These are phyloP conservation scores for Tilletia caries DNA, from an alignment of 1,284 basidiomycete species.

Conservation along the genomic window DNA sequence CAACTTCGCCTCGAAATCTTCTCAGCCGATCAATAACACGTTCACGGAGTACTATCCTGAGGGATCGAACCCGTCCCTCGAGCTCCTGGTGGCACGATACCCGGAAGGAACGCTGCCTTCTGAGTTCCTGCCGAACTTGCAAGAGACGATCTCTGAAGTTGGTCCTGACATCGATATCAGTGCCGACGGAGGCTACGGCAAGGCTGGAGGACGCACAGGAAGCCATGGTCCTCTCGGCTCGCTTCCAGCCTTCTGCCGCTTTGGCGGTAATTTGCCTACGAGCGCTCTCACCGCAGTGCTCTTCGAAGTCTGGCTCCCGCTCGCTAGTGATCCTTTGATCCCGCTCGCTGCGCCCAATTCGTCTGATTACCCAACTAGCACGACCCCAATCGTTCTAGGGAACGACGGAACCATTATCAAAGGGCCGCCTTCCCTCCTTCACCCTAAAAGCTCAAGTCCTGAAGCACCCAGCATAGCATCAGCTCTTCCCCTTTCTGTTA, in stretches of 20 bases:
- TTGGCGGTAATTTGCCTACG: conserved; percentile 11
- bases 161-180: conserved; percentile 17
- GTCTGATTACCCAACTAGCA: conserved; percentile 13
- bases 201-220: neutral
- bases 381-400: conserved; percentile 12
- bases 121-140: neutral
- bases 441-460: neutral
- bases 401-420: neutral
- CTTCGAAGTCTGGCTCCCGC: conserved; percentile 17
- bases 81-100: conserved; percentile 12
- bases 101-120: conserved; percentile 6
- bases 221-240: conserved; percentile 11
- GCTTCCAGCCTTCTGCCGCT: conserved; percentile 16
- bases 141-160: neutral
- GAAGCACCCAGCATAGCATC: neutral
- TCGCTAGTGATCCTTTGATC: neutral
- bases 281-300: neutral
- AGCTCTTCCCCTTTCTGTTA: too few species aligned
- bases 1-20: neutral
- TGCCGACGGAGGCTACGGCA: conserved; percentile 4
- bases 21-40: neutral
- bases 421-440: conserved; percentile 1
- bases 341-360: conserved; percentile 5
- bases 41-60: conserved; percentile 15
- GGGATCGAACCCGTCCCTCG: conserved; percentile 15